Conservation (phyloP, 768 basidiomycete species). For the Trametopsis cervina region DNA sequence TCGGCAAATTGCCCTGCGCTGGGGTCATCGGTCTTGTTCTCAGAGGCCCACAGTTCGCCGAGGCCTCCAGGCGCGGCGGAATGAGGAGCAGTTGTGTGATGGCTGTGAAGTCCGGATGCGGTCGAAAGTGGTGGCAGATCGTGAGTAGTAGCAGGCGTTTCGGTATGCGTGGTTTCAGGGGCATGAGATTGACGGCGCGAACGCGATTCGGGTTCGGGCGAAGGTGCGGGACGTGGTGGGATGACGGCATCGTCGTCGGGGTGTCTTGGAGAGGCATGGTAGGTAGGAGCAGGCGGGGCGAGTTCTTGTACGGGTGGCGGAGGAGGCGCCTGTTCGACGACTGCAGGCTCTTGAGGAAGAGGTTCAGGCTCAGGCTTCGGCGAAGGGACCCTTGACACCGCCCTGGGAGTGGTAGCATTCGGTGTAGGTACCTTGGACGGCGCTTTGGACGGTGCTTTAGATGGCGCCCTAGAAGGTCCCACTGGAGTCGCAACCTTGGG, state of each 20-base stretch:
- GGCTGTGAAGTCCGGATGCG: background rate
- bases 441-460: conserved; percentile 1
- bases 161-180: background rate
- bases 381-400: background rate
- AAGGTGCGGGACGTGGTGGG: conserved; percentile 1
- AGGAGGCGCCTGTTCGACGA: conserved; percentile 10
- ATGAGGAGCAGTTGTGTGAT: background rate
- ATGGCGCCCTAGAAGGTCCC: background rate
- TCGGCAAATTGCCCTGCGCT: conserved; percentile 2
- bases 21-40: background rate
- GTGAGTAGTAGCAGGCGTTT: background rate
- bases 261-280: background rate
- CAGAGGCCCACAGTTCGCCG: conserved; percentile 6
- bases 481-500: conserved; percentile 2
- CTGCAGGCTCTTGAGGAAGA: conserved; percentile 11
- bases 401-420: conserved; percentile 6
- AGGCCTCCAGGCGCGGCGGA: background rate
- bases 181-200: background rate
- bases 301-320: conserved; percentile 12
- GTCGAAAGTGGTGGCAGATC: background rate
- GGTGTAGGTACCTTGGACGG: conserved; percentile 10
- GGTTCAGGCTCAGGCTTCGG: conserved; percentile 2
- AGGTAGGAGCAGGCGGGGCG: conserved; percentile 2
- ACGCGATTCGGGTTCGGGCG: conserved; percentile 1
- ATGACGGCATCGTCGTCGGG: conserved; percentile 7